A percentile compares a stretch with the other conserved stretches of the same genome.
phyloP scores from a whole-genome alignment of 805 yeast species.

The Myxozyma geophila region DNA sequence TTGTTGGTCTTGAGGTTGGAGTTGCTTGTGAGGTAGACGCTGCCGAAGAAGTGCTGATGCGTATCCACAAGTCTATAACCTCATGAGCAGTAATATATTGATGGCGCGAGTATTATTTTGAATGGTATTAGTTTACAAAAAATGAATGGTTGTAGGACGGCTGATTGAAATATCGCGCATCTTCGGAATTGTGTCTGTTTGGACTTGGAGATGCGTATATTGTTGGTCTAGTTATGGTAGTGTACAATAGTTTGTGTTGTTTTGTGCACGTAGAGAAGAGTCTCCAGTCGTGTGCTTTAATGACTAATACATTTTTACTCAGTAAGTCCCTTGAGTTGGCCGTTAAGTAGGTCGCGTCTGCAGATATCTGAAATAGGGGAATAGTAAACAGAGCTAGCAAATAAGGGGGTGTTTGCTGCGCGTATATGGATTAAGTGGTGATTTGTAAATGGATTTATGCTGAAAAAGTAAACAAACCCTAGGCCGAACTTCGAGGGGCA shows the following conservation, averaged over 20 bases:
- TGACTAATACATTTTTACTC: not conserved
- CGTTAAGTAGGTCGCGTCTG: not conserved
- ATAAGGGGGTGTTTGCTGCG: not conserved
- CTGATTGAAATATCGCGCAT: too few species aligned
- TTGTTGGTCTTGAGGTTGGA: slow-evolving; percentile 25
- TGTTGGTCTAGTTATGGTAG: not conserved
- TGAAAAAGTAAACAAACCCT: not conserved
- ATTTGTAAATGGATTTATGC: not conserved
- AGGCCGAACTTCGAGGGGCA: not conserved
- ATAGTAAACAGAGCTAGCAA: not conserved
- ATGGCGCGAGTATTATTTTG: not conserved
- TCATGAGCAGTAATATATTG: not conserved
- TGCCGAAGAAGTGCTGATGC: slow-evolving; percentile 21
- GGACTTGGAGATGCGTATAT: not conserved
- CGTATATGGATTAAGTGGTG: not conserved
- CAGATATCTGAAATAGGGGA: not conserved
- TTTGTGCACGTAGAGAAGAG: not conserved
- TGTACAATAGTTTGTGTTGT: not conserved
- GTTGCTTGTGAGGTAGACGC: slow-evolving; percentile 27
- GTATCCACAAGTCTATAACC: slow-evolving; percentile 18
- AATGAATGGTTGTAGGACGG: not conserved
- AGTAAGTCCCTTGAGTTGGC: too few species aligned
- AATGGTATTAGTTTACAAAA: not conserved
- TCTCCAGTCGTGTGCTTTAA: not conserved
- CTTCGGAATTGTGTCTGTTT: not conserved